Base-by-base conservation (phyloP, 257 asterid genomes). In the Verbascum thapsus region DNA sequence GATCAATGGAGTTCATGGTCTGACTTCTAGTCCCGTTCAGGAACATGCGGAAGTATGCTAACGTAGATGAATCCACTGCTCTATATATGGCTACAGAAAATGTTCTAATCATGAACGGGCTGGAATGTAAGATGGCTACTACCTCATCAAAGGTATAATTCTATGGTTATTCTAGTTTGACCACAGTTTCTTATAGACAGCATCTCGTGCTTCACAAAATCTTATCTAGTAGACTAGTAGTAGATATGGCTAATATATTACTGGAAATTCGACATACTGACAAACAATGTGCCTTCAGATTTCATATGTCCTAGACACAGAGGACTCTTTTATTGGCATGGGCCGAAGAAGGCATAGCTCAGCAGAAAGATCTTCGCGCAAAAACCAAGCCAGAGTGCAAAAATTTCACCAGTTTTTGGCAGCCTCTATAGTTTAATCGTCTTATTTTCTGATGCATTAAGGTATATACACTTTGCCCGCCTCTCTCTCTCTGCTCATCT, bases 81-180 rank as follows among this genome's bases (percentile, higher is more conserved):
- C 69, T 83, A 19, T 63, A 63, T 70, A 73, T 39, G 87, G 90
- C 91, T 40, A 79, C 84, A 73, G 95, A 85, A 75, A 81, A 80
- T 62, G 85, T 80, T 63, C 61, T 38, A 58, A 80, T 87, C 71
- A 77, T 73, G 80, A 92, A 87, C 53, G 97, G 96, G 67, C 78
- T 92, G 83, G 97, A 92, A 76, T 88, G 96, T 72, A 92, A 89
- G 83, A 92, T 90, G 91, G 71, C 97, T n/a, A 72, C 97, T 60
- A 52, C 70, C 68, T 76, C 99, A 58, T 92, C 96, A 0, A 92
- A 92, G 99, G 99, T 92, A 85, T 66, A 43, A 5, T 62, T 53
- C 48, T 53, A 17, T 18, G 9, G 5, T 43, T 40, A 38, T 54
- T n/a, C 53, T 35, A 18, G 39, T 50, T 67, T 48, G 10, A 39